Evolutionary conservation across 805 yeast species (phyloP).

Genomic region (Kodamaea sagamina): DNA sequence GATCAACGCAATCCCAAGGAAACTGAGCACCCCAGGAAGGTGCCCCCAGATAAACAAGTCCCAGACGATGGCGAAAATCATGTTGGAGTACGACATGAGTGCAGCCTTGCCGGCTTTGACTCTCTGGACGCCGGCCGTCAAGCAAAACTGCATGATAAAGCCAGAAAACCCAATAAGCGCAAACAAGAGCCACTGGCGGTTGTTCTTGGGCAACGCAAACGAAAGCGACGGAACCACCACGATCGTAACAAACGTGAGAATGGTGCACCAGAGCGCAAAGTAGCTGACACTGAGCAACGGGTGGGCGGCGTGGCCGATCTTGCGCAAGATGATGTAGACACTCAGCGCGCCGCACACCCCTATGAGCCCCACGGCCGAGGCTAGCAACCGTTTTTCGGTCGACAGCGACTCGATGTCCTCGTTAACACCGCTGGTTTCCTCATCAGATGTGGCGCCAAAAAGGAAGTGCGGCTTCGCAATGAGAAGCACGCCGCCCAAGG

Average conservation of each 20-base stretch:
- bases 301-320: conserved; percentile 77
- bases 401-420: conserved; percentile 52
- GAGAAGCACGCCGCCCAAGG: conserved; percentile 73
- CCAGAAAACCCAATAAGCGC: conserved; percentile 70
- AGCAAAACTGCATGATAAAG: conserved; percentile 74
- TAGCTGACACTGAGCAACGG: conserved; percentile 78
- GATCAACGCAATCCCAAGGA: conserved; percentile 69
- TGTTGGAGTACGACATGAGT: conserved; percentile 71
- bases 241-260: conserved; percentile 56
- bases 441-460: conserved; percentile 48
- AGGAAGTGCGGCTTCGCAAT: conserved; percentile 81
- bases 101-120: conserved; percentile 78
- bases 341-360: conserved; percentile 71
- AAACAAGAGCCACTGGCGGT: conserved; percentile 67
- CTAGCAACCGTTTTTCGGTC: conserved; percentile 58
- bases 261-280: conserved; percentile 62
- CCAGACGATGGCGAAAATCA: conserved; percentile 77
- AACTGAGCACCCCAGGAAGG: conserved; percentile 67
- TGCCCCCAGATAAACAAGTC: conserved; percentile 73
- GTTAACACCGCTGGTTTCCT: conserved; percentile 28
- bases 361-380: conserved; percentile 60
- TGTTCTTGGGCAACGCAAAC: conserved; percentile 62
- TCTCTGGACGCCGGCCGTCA: conserved; percentile 81
- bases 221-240: conserved; percentile 56
- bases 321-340: conserved; percentile 70